Evolutionary conservation across 345 rosid species (phyloP), one percentile per base, ranked within the genome.

Genomic region (Erysimum cheiranthoides): DNA sequence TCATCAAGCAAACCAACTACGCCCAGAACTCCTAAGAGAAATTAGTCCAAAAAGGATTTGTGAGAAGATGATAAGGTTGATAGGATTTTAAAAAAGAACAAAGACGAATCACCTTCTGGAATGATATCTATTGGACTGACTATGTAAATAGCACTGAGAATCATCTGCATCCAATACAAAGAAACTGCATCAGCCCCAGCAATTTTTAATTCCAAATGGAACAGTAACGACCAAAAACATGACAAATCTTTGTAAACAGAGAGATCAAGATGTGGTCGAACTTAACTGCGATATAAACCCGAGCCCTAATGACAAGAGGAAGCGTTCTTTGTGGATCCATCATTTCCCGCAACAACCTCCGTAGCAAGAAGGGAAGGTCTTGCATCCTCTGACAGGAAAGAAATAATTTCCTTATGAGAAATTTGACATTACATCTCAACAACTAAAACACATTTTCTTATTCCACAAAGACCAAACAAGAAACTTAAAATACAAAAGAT

Each of bases 321-420:
- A 92, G 97, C 10, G 96, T 79, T 89, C 97, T 90, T 76, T 61
- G 87, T 35, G 97, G 97, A 84, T 90, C 86, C 83, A 80, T 78
- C 81, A 95, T 70, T 75, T 95, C 99, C 17, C 87, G 80, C 69
- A 89, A 67, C 84, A 95, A 80, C 68, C 97, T 85, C 46, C 88
- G 79, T 4, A 95, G 81, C 74, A 95, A 83, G 74, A 95, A 95
- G 28, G 99, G 97, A 78, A 95, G 97, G 78, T 95, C 99, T 85
- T 78, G 96, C 83, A 92, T 68, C 82, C 93, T 86, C 97, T 95
- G 86, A 27, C 52, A 54, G 30, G 6, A 4, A 30, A 75, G 31
- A 28, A 61, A 25, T 3, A 38, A 47, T 13, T 63, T 32, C 8
- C 70, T 57, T 27, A 56, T 65, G 8, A 45, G 73, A 34, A 1